phyloP scores from a whole-genome alignment of 257 asterid species.

The Vinca minor region DNA sequence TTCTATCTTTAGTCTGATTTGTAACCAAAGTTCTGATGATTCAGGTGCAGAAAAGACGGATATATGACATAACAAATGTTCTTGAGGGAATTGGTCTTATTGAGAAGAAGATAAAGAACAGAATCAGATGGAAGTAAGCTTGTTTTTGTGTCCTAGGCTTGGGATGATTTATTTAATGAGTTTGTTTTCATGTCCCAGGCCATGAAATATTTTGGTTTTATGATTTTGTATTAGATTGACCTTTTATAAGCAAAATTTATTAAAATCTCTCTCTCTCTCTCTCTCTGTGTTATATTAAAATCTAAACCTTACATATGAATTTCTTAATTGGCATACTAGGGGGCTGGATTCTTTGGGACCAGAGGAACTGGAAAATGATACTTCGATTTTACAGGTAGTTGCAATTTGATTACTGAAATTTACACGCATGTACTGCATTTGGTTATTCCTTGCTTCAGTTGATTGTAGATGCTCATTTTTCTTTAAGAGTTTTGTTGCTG shows the following conservation, averaged over 20 bases:
- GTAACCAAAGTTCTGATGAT: constrained; percentile 7
- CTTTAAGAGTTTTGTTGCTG: neutral
- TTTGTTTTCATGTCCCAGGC: neutral
- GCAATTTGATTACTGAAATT: neutral
- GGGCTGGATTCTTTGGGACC: constrained; percentile 68
- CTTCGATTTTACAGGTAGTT: constrained; percentile 68
- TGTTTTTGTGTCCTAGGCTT: neutral
- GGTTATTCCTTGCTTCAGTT: neutral
- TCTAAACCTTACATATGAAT: neutral
- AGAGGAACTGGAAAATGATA: constrained; percentile 64
- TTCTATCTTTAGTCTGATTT: neutral
- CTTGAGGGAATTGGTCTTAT: constrained; percentile 96
- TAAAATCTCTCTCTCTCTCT: no score
- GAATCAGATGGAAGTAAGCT: constrained; percentile 50
- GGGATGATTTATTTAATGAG: neutral
- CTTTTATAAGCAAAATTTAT: neutral
- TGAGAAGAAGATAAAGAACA: constrained; percentile 88
- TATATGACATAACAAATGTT: constrained; percentile 90
- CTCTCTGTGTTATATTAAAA: neutral
- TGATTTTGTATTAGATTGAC: neutral
- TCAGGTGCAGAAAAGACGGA: constrained; percentile 64
- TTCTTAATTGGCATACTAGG: constrained; percentile 23
- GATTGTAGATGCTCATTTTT: neutral
- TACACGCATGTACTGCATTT: neutral
- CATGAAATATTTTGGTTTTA: neutral